These are phyloP conservation scores for Candida insectalens DNA, from an alignment of 805 yeast genomes.

Conservation along the genomic window DNA sequence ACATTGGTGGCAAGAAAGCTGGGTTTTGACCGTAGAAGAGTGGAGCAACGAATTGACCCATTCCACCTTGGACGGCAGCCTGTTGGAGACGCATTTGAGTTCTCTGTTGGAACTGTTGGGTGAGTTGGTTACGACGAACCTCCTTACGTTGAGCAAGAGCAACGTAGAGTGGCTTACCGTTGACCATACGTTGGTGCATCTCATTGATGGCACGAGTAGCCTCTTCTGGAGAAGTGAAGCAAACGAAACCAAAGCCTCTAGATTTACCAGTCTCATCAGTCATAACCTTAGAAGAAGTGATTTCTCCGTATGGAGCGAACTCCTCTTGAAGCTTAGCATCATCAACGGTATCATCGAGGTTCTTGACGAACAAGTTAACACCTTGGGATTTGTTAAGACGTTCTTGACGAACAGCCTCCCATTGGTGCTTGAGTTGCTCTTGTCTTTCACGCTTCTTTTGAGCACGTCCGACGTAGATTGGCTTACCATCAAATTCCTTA, in stretches of 20 bases:
- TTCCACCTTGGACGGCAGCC: slow-evolving; percentile 80
- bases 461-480: slow-evolving; percentile 93
- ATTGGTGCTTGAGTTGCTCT: slow-evolving; percentile 90
- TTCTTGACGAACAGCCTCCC: slow-evolving; percentile 87
- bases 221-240: slow-evolving; percentile 97
- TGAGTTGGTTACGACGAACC: slow-evolving; percentile 92
- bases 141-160: slow-evolving; percentile 99
- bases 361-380: slow-evolving; percentile 92
- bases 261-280: slow-evolving; percentile 90
- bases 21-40: slow-evolving; percentile 82
- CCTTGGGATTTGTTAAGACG: slow-evolving; percentile 93
- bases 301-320: slow-evolving; percentile 86
- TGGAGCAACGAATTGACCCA: slow-evolving; percentile 82
- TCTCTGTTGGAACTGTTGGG: slow-evolving; percentile 97
- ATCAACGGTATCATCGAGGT: slow-evolving; percentile 87
- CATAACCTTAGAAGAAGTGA: slow-evolving; percentile 96
- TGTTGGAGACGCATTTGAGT: slow-evolving; percentile 98
- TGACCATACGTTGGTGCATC: slow-evolving; percentile 95
- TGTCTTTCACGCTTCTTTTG: slow-evolving; percentile 98
- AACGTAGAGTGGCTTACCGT: slow-evolving; percentile 94
- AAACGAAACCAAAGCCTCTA: slow-evolving; percentile 97
- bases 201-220: slow-evolving; percentile 97
- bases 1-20: slow-evolving; percentile 45
- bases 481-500: slow-evolving; percentile 74
- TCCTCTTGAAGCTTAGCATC: slow-evolving; percentile 88